A percentile compares a stretch with the other conserved stretches of the same genome.
phyloP scores from a whole-genome alignment of 2,329 filamentous ascomycete species.

The Dactylonectria estremocensis region DNA sequence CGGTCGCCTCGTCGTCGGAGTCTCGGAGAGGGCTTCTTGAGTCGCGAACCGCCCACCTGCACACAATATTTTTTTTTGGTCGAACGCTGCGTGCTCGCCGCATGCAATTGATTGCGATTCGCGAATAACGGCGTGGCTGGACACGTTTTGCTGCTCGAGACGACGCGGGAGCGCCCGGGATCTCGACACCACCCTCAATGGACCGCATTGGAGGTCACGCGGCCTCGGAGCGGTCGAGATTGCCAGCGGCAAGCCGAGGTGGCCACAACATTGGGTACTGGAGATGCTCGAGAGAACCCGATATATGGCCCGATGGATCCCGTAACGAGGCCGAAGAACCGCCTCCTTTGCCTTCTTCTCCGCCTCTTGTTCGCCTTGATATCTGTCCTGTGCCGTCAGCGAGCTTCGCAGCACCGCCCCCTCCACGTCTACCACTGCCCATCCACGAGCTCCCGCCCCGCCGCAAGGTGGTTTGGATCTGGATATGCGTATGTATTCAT shows the following conservation, averaged over 20 bases:
- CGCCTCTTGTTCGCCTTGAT: background rate
- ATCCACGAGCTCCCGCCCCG: conserved; percentile 15
- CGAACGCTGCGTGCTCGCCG: too few species aligned
- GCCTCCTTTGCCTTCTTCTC: background rate
- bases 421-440: background rate
- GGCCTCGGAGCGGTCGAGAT: background rate
- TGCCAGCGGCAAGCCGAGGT: too few species aligned
- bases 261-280: too few species aligned
- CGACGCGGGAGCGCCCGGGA: too few species aligned
- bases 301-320: background rate
- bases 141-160: too few species aligned
- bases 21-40: too few species aligned
- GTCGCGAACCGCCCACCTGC: too few species aligned
- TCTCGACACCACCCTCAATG: too few species aligned
- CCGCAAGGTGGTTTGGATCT: conserved; percentile 17
- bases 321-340: background rate
- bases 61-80: too few species aligned
- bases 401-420: background rate
- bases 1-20: too few species aligned
- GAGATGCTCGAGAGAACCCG: background rate
- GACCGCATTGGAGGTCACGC: background rate
- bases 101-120: too few species aligned
- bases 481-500: conserved; percentile 21
- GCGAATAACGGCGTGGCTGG: too few species aligned
- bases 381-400: background rate